These are phyloP conservation scores for Globisporangium cederbergense DNA, from an alignment of 352 stramenopile species.

Conservation along the genomic window DNA sequence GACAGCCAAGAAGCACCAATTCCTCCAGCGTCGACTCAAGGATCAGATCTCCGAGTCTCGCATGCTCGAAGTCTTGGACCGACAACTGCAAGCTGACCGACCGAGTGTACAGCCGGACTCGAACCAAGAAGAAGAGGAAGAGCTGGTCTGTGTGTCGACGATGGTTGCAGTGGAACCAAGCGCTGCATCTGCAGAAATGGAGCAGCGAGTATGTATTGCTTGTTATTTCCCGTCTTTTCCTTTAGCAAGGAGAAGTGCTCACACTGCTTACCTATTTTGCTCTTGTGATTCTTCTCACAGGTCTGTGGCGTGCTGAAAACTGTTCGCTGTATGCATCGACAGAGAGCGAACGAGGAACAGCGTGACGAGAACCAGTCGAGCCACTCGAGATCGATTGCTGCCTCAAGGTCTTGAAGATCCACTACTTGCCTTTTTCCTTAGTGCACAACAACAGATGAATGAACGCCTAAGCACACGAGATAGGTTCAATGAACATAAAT, in stretches of 20 bases:
- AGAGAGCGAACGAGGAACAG: slow-evolving; percentile 19
- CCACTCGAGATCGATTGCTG: slow-evolving; percentile 3
- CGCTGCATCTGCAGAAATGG: slow-evolving; percentile 12
- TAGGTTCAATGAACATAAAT: slow-evolving; percentile 12
- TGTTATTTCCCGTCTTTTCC: not conserved
- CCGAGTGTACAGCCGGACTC: slow-evolving; percentile 16
- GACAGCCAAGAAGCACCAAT: slow-evolving; percentile 14
- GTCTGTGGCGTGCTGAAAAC: slow-evolving; percentile 39
- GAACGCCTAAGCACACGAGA: not conserved
- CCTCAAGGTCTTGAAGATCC: not conserved
- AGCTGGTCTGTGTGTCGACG: slow-evolving; percentile 70
- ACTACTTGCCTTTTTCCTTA: not conserved
- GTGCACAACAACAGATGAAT: not conserved
- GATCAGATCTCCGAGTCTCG: slow-evolving; percentile 64
- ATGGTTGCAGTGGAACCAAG: slow-evolving; percentile 49
- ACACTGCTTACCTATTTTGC: not conserved
- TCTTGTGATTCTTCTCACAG: slow-evolving; percentile 7
- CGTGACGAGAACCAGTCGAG: slow-evolving; percentile 21
- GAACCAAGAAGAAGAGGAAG: slow-evolving; percentile 45
- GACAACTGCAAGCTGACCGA: slow-evolving; percentile 24
- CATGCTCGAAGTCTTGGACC: slow-evolving; percentile 65
- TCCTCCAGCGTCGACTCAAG: slow-evolving; percentile 53
- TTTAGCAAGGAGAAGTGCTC: too few species aligned
- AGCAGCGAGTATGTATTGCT: slow-evolving; percentile 26
- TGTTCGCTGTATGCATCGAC: slow-evolving; percentile 34